These are phyloP conservation scores for Fraxinus latifolia DNA, from an alignment of 305 asterid species.

Conservation along the genomic window DNA sequence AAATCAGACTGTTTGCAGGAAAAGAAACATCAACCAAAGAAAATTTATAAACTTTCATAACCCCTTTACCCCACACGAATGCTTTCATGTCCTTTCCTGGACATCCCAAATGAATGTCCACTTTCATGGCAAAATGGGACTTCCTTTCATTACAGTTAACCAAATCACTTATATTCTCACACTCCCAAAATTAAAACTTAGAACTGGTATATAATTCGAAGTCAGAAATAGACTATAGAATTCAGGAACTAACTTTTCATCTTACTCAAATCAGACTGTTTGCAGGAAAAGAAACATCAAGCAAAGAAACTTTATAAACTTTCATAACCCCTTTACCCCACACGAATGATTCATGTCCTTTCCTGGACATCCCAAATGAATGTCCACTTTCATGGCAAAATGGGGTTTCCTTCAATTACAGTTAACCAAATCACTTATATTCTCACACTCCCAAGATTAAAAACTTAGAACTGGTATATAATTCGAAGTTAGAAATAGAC, in stretches of 20 bases:
- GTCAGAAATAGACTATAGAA: background rate
- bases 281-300: background rate
- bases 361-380: background rate
- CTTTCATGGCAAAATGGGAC: background rate
- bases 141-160: background rate
- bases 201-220: background rate
- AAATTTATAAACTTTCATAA: background rate
- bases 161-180: background rate
- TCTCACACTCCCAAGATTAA: background rate
- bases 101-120: background rate
- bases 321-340: background rate
- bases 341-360: conserved; percentile 4
- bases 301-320: background rate
- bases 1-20: conserved; percentile 2
- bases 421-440: background rate
- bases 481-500: background rate
- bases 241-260: background rate
- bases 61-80: conserved; percentile 6
- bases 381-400: background rate
- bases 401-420: background rate
- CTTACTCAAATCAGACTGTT: background rate
- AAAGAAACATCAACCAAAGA: conserved; percentile 11
- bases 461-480: background rate
- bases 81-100: background rate
- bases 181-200: background rate